Percentiles rank a stretch among this genome's conserved stretches.
These are phyloP conservation scores for Erucastrum elatum DNA, from an alignment of 345 rosid genomes.

Conservation along the genomic window DNA sequence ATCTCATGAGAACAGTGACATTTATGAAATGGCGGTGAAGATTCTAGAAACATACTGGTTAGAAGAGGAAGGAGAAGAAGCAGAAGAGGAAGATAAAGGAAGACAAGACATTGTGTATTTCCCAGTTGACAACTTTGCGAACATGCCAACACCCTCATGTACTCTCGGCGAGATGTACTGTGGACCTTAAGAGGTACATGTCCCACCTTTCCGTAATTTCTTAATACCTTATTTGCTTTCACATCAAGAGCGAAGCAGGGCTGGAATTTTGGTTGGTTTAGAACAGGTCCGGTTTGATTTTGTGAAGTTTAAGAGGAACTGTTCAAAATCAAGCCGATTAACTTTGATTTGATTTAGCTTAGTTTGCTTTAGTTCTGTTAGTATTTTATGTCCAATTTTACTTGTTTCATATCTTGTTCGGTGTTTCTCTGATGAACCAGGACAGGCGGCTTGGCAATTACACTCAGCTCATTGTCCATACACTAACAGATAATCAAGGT, in stretches of 20 bases:
- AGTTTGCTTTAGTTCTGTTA: not conserved
- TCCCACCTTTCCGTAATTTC: not conserved
- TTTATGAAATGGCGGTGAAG: conserved; percentile 42
- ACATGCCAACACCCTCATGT: conserved; percentile 27
- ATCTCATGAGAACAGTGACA: conserved; percentile 44
- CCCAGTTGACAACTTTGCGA: conserved; percentile 23
- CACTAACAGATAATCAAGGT: conserved; percentile 18
- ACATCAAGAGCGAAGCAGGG: not conserved
- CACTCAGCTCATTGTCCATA: conserved; percentile 13
- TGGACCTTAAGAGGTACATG: conserved; percentile 34
- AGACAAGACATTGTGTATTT: conserved; percentile 27
- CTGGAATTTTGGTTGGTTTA: not conserved
- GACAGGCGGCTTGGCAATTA: conserved; percentile 6
- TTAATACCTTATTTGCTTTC: not conserved
- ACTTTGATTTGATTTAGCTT: not conserved
- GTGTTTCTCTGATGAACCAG: conserved; percentile 24
- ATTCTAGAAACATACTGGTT: conserved; percentile 67
- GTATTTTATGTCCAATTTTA: not conserved
- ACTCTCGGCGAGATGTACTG: conserved; percentile 33
- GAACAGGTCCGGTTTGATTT: not conserved
- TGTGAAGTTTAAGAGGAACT: not conserved
- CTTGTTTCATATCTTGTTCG: conserved; percentile 7
- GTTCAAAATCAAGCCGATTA: not conserved
- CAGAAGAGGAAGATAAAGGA: conserved; percentile 38
- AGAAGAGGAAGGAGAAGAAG: conserved; percentile 45